A percentile compares a stretch with the other conserved stretches of the same genome.
Conservation (phyloP, 1,284 basidiomycete genomes). For the Puccinia horiana region DNA sequence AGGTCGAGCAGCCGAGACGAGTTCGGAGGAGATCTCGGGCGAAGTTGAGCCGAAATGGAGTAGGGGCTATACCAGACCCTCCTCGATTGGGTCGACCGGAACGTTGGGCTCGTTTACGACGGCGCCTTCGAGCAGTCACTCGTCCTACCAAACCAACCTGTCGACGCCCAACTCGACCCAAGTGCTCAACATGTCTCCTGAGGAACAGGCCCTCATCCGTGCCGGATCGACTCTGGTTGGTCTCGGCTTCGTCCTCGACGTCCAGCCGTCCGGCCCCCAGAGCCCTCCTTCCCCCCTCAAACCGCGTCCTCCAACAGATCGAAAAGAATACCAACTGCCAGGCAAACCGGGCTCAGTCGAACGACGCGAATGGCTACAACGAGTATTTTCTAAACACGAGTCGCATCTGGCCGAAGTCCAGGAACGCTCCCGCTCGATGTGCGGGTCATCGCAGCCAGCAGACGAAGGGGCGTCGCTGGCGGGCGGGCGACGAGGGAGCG, state of each 20-base stretch:
- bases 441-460: not conserved
- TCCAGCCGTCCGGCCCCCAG: not conserved
- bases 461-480: not conserved
- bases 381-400: not conserved
- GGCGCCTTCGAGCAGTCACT: not conserved
- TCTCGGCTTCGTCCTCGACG: not conserved
- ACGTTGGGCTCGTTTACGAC: not conserved
- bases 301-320: too few relatives aligned
- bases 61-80: too few relatives aligned
- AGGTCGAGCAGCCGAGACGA: not conserved
- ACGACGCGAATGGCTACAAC: slow-evolving; percentile 20
- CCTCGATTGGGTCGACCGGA: not conserved
- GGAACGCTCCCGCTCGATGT: not conserved
- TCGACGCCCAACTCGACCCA: not conserved
- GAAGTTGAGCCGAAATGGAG: not conserved
- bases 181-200: not conserved
- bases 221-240: too few relatives aligned
- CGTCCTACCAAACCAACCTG: not conserved
- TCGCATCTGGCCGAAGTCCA: not conserved
- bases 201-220: too few relatives aligned
- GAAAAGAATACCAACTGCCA: not conserved
- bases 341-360: not conserved
- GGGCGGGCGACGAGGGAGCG: not conserved
- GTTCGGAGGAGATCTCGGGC: too few relatives aligned
- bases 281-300: not conserved